Evolutionary conservation across 2,329 filamentous ascomycete genomes (phyloP), one percentile per base, ranked within the genome.

Genomic region (Purpureocillium lavendulum): DNA sequence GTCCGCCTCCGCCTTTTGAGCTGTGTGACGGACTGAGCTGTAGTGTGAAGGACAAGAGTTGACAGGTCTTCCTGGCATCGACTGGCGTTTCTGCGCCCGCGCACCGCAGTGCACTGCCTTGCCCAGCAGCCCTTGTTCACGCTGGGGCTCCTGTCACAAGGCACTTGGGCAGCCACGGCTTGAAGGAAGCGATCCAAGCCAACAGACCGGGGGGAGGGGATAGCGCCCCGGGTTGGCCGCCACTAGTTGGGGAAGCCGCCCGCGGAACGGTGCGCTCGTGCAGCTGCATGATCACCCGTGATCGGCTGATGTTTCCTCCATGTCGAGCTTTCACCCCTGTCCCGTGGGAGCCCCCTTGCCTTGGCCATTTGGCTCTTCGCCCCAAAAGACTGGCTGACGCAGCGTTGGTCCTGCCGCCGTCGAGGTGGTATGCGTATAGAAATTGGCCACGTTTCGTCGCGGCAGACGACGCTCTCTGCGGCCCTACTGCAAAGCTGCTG

Each of bases 191-290:
- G 29, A 12, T 7, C n/a, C 7, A 30, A 14, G 7, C 4, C 11
- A 30, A 12, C 5, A 6, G 6, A 13, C 5, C 29, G 4, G 29
- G n/a, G 29, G 14, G 13, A 24, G 18, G 18, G 28, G 16, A 13
- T 16, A 28, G 15, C 35, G 17, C 14, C 35, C 26, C 16, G 12
- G 15, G 8, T 16, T 15, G 11, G 35, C 28, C 16, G 35, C 35
- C 28, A 21, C 35, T 31, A 30, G 28, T 13, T 14, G 8, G 35
- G 12, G 35, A 15, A 24, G n/a, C 35, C 35, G 29, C 17, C 35
- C 17, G 49, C 56, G 57, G 55, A 57, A 57, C 56, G 56, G 55
- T 55, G 54, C 58, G 57, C 55, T 54, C 54, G 42, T 60, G 53
- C 57, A 59, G 53, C 47, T 55, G 58, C 50, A 55, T 53, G 46